These are phyloP conservation scores for Coemansia sp. DNA, from an alignment of 192 early-diverging fungal genomes.

Conservation along the genomic window DNA sequence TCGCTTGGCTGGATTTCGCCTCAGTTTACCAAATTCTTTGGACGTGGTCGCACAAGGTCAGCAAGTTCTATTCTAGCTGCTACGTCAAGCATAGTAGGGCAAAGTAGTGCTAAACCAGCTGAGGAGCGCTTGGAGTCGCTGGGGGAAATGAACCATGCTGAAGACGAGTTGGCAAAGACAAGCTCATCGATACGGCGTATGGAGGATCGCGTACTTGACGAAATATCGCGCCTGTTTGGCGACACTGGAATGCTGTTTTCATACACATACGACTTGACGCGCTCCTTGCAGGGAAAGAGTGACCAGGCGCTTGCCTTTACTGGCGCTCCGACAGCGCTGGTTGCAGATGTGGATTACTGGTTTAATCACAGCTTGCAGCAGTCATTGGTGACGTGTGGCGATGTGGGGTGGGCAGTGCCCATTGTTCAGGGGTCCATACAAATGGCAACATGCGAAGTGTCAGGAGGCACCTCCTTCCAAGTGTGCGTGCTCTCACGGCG, in stretches of 20 bases:
- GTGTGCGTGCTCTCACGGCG: slow-evolving; percentile 70
- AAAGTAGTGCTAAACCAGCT: neutral
- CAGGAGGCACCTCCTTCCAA: slow-evolving; percentile 58
- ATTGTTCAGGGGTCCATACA: slow-evolving; percentile 72
- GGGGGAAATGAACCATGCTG: neutral
- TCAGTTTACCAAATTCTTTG: slow-evolving; percentile 42
- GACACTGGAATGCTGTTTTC: slow-evolving; percentile 45
- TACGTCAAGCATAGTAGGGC: neutral
- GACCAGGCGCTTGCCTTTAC: neutral
- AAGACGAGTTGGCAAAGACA: neutral
- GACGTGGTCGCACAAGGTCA: slow-evolving; percentile 8
- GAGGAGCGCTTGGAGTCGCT: neutral
- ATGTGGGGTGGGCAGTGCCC: slow-evolving; percentile 42
- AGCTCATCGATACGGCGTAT: slow-evolving; percentile 27
- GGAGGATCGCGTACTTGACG: slow-evolving; percentile 44
- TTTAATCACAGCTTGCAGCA: slow-evolving; percentile 39
- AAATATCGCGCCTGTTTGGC: slow-evolving; percentile 36
- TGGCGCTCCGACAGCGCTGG: slow-evolving; percentile 6
- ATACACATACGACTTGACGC: slow-evolving; percentile 43
- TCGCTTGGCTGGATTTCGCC: slow-evolving; percentile 33
- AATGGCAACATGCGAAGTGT: slow-evolving; percentile 59
- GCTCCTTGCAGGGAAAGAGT: slow-evolving; percentile 32
- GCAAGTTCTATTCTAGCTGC: neutral
- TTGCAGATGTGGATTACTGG: slow-evolving; percentile 38
- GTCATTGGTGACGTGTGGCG: slow-evolving; percentile 8